Evolutionary conservation across 768 basidiomycete species (phyloP).

Genomic region (Piloderma croceum): DNA sequence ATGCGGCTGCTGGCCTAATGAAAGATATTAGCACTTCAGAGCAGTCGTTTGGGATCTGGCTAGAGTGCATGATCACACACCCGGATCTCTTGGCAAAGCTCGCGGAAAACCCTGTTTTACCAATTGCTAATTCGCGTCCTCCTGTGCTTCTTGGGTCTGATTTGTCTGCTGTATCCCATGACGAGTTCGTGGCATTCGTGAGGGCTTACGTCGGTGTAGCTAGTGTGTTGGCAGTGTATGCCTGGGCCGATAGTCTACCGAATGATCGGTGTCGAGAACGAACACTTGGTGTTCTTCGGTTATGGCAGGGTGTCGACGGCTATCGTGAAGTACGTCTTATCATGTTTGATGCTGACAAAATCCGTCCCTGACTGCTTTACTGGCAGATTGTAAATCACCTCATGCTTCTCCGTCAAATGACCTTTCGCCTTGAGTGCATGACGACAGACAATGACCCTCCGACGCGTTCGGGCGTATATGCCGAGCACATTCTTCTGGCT

Average conservation of each 20-base stretch:
- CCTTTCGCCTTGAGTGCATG: conserved; percentile 68
- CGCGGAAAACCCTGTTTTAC: conserved; percentile 33
- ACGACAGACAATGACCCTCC: conserved; percentile 59
- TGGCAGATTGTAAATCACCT: conserved; percentile 70
- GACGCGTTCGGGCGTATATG: conserved; percentile 55
- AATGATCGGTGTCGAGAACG: conserved; percentile 60
- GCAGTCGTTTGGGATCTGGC: conserved; percentile 65
- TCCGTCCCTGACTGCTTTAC: conserved; percentile 7
- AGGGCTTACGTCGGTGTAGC: conserved; percentile 65
- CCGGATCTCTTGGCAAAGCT: conserved; percentile 45
- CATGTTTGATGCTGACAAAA: conserved; percentile 1
- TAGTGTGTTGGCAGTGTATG: conserved; percentile 62
- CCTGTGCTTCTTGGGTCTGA: conserved; percentile 32
- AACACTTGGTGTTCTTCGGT: conserved; percentile 51
- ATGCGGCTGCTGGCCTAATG: conserved; percentile 43
- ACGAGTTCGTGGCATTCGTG: conserved; percentile 59
- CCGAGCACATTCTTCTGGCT: conserved; percentile 61
- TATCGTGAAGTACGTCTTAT: conserved; percentile 59
- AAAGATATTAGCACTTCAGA: conserved; percentile 62
- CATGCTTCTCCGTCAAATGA: conserved; percentile 65
- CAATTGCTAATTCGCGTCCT: conserved; percentile 29
- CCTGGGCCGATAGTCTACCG: conserved; percentile 76
- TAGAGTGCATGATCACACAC: conserved; percentile 63
- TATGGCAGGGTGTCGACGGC: conserved; percentile 65
- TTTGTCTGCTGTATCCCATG: conserved; percentile 32